phyloP scores from a whole-genome alignment of 805 yeast species.

The Ogataea nakhonphanomensis region DNA sequence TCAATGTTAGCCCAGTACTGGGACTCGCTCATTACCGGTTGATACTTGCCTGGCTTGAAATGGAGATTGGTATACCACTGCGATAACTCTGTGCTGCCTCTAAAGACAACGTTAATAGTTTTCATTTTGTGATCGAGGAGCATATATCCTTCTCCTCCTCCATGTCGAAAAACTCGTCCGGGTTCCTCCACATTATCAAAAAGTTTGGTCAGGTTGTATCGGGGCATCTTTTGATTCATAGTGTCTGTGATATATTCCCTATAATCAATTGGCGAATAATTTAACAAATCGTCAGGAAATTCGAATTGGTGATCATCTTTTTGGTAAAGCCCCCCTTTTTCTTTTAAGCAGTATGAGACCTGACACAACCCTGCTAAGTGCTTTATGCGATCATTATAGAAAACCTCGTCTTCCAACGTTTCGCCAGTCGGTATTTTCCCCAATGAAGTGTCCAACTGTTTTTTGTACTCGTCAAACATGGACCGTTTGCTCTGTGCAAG shows the following conservation, averaged over 20 bases:
- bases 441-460: conserved; percentile 12
- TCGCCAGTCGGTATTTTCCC: conserved; percentile 12
- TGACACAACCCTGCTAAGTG: conserved; percentile 16
- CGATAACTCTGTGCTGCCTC: conserved; percentile 17
- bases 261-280: conserved; percentile 9
- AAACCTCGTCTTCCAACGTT: conserved; percentile 5
- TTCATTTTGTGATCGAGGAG: conserved; percentile 16
- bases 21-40: conserved; percentile 6
- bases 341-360: conserved; percentile 22
- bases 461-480: conserved; percentile 12
- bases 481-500: not conserved
- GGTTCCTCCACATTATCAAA: conserved; percentile 8
- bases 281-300: conserved; percentile 13
- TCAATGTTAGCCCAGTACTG: conserved; percentile 10
- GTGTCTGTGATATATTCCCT: conserved; percentile 5
- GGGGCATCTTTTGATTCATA: not conserved
- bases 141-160: conserved; percentile 24
- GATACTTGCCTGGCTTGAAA: conserved; percentile 13
- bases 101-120: conserved; percentile 14
- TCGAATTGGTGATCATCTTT: conserved; percentile 7
- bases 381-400: conserved; percentile 5
- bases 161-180: conserved; percentile 11
- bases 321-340: conserved; percentile 8
- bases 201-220: conserved; percentile 15
- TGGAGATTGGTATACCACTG: conserved; percentile 23